A percentile compares a stretch with the other conserved stretches of the same genome.
phyloP scores from a whole-genome alignment of 1,284 basidiomycete genomes.

The Ceratobasidium sp. region DNA sequence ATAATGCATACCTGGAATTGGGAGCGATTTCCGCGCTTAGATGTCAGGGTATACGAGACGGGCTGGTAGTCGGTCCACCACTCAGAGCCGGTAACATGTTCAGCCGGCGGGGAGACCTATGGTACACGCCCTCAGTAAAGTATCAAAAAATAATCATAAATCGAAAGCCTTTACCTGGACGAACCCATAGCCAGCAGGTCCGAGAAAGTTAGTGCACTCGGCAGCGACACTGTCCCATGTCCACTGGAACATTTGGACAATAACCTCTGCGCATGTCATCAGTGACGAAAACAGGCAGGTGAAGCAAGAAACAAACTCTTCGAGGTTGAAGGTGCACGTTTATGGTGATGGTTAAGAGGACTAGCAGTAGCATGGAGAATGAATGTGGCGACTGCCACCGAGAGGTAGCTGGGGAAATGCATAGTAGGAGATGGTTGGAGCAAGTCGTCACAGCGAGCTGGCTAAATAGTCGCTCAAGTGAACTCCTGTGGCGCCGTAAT shows the following conservation, averaged over 20 bases:
- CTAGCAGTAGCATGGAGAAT: slow-evolving; percentile 3
- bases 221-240: slow-evolving; percentile 69
- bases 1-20: slow-evolving; percentile 45
- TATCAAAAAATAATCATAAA: not conserved
- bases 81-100: slow-evolving; percentile 49
- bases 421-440: slow-evolving; percentile 1
- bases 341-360: not conserved
- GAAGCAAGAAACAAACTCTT: not conserved
- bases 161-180: slow-evolving; percentile 62
- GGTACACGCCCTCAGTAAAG: not conserved
- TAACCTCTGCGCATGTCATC: slow-evolving; percentile 57
- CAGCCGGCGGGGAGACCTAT: slow-evolving; percentile 44
- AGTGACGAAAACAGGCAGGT: not conserved
- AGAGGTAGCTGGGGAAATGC: slow-evolving; percentile 8
- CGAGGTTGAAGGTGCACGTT: slow-evolving; percentile 6
- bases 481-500: not conserved
- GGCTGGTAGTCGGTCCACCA: slow-evolving; percentile 53
- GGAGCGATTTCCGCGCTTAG: slow-evolving; percentile 51
- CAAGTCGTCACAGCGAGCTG: not conserved
- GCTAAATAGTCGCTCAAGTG: not conserved
- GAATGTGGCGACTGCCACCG: slow-evolving; percentile 10
- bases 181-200: slow-evolving; percentile 73
- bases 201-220: slow-evolving; percentile 74
- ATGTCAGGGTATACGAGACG: slow-evolving; percentile 49
- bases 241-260: slow-evolving; percentile 70